Percentiles rank a stretch among this genome's conserved stretches.
These are phyloP conservation scores for Draba incana DNA, from an alignment of 345 rosid genomes.

Conservation along the genomic window DNA sequence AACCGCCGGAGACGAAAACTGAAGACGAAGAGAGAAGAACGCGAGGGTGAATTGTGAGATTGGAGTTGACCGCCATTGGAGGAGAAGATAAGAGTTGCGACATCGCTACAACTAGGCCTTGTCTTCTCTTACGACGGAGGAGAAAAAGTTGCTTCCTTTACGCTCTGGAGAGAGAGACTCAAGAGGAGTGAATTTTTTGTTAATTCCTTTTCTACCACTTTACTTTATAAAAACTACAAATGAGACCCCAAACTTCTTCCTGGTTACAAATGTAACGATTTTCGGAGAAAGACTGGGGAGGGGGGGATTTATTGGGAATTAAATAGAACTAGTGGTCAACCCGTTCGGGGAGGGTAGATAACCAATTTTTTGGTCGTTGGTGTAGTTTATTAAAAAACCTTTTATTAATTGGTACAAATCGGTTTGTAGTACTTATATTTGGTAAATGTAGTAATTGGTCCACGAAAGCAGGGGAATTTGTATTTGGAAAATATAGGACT, in stretches of 20 bases:
- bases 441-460: no score
- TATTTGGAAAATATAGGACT: no score
- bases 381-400: no score
- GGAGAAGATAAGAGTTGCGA: constrained; percentile 42
- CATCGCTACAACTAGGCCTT: constrained; percentile 17
- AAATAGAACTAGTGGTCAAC: no score
- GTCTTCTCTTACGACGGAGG: constrained; percentile 15
- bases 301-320: no score
- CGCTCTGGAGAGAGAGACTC: neutral
- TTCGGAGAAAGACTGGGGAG: no score
- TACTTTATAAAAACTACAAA: neutral
- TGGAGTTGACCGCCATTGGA: constrained; percentile 26
- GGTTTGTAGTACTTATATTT: no score
- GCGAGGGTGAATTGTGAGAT: constrained; percentile 42
- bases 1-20: constrained; percentile 16
- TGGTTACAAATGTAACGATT: neutral
- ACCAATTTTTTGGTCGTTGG: no score
- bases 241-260: neutral
- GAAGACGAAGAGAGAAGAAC: constrained; percentile 37
- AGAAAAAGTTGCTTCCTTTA: constrained; percentile 29
- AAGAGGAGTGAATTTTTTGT: neutral
- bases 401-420: no score
- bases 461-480: no score
- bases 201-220: constrained; percentile 14
- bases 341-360: no score